phyloP scores from a whole-genome alignment of 2,329 filamentous ascomycete species.

The Sporothrix brunneoviolacea region DNA sequence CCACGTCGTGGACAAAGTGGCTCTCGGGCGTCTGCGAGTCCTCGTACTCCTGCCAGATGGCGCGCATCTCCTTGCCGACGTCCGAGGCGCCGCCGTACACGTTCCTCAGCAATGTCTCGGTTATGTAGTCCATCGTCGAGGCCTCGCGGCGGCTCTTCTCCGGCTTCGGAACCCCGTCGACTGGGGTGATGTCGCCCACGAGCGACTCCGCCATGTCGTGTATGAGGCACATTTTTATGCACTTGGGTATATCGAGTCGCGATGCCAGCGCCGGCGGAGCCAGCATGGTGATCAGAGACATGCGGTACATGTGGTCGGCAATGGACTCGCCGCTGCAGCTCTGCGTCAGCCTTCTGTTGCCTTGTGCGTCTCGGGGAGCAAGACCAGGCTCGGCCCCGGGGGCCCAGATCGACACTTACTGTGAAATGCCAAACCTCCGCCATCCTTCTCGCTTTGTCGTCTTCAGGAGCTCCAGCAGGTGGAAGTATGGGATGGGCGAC shows the following conservation, averaged over 20 bases:
- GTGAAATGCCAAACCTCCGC: slow-evolving; percentile 73
- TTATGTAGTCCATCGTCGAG: slow-evolving; percentile 88
- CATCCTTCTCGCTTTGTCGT: slow-evolving; percentile 95
- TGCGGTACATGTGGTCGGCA: slow-evolving; percentile 98
- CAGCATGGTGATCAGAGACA: slow-evolving; percentile 93
- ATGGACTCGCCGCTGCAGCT: slow-evolving; percentile 71
- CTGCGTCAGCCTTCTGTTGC: slow-evolving; percentile 14
- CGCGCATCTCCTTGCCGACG: slow-evolving; percentile 63
- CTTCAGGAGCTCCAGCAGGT: slow-evolving; percentile 88
- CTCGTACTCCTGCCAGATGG: slow-evolving; percentile 94
- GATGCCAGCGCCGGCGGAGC: slow-evolving; percentile 68
- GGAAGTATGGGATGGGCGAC: slow-evolving; percentile 87
- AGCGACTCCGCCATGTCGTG: slow-evolving; percentile 97
- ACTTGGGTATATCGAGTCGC: slow-evolving; percentile 69
- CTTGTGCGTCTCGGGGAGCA: not conserved
- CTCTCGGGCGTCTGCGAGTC: slow-evolving; percentile 77
- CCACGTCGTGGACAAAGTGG: slow-evolving; percentile 89
- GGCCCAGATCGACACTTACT: slow-evolving; percentile 32
- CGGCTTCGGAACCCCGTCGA: slow-evolving; percentile 74
- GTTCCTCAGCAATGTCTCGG: slow-evolving; percentile 61
- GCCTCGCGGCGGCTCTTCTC: slow-evolving; percentile 88
- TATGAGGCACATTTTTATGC: slow-evolving; percentile 90
- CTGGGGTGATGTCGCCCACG: slow-evolving; percentile 93
- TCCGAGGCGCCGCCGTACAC: slow-evolving; percentile 57
- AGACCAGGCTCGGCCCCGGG: no score